Percentiles rank a stretch among this genome's conserved stretches.
Evolutionary conservation across 2,329 filamentous ascomycete species (phyloP).

Genomic region (Arthrobotrys musiformis): DNA sequence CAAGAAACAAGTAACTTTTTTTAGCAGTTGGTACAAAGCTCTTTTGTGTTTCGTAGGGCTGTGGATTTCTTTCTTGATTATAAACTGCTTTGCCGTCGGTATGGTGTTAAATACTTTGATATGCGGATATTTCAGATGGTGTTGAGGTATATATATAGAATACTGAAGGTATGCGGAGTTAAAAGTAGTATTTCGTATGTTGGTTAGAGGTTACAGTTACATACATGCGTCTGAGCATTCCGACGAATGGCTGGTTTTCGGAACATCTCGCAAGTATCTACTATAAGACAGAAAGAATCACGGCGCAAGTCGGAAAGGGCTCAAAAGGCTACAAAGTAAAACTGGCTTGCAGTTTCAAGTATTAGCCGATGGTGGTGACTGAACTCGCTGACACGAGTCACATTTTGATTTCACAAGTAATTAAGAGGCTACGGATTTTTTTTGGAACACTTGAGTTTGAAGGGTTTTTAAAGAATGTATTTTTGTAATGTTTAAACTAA

Average conservation of each 20-base stretch:
- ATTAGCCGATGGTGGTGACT: neutral
- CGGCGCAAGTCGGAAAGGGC: constrained; percentile 15
- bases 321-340: too few species aligned
- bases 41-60: constrained; percentile 13
- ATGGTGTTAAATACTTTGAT: neutral
- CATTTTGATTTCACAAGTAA: constrained; percentile 1
- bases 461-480: constrained; percentile 37
- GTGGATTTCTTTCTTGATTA: neutral
- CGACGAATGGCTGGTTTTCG: constrained; percentile 32
- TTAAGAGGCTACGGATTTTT: neutral
- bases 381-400: too few species aligned
- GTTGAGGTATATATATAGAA: neutral
- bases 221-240: too few species aligned
- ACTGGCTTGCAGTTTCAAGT: neutral
- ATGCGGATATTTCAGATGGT: neutral
- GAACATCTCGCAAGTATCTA: constrained; percentile 11
- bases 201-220: neutral
- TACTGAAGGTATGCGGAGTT: neutral
- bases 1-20: constrained; percentile 6
- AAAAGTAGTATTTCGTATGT: neutral
- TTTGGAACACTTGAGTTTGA: constrained; percentile 17
- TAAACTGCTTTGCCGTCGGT: neutral
- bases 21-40: neutral
- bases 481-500: constrained; percentile 17
- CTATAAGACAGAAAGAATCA: neutral